Evolutionary conservation across 768 basidiomycete genomes (phyloP).

Genomic region (Serendipita sp.): DNA sequence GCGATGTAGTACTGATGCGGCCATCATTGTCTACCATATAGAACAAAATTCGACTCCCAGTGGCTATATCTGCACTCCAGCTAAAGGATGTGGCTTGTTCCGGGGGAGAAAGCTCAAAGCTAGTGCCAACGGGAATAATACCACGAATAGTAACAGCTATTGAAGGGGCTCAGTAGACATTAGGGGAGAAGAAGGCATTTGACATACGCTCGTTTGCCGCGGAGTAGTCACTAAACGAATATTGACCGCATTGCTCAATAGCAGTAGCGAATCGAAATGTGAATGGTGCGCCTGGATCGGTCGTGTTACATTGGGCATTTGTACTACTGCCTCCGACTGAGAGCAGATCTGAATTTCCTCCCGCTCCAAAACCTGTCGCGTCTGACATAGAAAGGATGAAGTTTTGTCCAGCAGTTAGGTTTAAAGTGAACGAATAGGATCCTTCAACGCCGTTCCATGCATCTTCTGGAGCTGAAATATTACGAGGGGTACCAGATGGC

Average conservation of each 20-base stretch:
- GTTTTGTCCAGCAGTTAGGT: constrained; percentile 22
- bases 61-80: constrained; percentile 44
- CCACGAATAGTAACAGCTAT: constrained; percentile 27
- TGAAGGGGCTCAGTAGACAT: constrained; percentile 33
- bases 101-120: constrained; percentile 29
- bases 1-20: constrained; percentile 11
- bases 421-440: constrained; percentile 29
- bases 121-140: constrained; percentile 45
- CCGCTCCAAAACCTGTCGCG: constrained; percentile 47
- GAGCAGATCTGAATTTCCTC: constrained; percentile 37
- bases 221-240: constrained; percentile 22
- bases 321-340: constrained; percentile 32
- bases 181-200: constrained; percentile 29
- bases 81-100: constrained; percentile 23
- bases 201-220: constrained; percentile 34
- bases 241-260: constrained; percentile 19
- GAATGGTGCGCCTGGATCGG: constrained; percentile 21
- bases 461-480: constrained; percentile 37
- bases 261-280: background rate
- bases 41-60: constrained; percentile 44
- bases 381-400: constrained; percentile 57
- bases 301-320: constrained; percentile 31
- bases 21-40: background rate
- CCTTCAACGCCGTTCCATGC: constrained; percentile 40
- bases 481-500: constrained; percentile 38